A percentile compares a stretch with the other conserved stretches of the same genome.
Conservation (phyloP, 371 early-diverging fungal genomes). For the Capillidium rhysosporum region DNA sequence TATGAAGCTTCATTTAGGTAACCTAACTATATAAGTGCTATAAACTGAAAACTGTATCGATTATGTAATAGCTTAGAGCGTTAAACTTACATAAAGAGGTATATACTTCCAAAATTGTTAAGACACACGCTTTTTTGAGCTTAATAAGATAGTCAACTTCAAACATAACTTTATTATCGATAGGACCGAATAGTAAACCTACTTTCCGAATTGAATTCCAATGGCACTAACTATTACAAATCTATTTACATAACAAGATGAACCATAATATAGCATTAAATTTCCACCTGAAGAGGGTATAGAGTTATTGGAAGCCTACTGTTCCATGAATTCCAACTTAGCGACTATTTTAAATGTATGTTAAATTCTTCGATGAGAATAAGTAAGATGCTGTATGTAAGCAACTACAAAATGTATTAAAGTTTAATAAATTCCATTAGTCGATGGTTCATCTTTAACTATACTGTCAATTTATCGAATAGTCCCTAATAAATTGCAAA, state of each 20-base stretch:
- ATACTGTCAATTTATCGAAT: conserved; percentile 68
- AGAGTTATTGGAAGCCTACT: conserved; percentile 29
- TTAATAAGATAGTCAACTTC: conserved; percentile 51
- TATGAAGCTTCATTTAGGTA: conserved; percentile 52
- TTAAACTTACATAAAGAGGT: conserved; percentile 55
- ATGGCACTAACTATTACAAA: conserved; percentile 19
- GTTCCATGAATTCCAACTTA: conserved; percentile 47
- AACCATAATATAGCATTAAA: conserved; percentile 9
- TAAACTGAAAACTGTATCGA: conserved; percentile 18
- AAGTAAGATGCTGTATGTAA: conserved; percentile 26
- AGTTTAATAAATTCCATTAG: conserved; percentile 31
- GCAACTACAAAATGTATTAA: conserved; percentile 26
- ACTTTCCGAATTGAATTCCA: conserved; percentile 48
- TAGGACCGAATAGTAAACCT: conserved; percentile 39
- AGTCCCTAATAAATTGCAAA: conserved; percentile 30
- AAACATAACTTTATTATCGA: conserved; percentile 27
- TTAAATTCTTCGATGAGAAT: conserved; percentile 82
- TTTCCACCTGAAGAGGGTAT: conserved; percentile 82
- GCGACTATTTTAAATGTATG: conserved; percentile 45
- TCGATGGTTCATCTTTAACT: conserved; percentile 61
- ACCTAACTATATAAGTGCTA: conserved; percentile 33
- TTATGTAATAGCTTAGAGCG: conserved; percentile 74
- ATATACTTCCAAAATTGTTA: conserved; percentile 31
- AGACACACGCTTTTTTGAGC: conserved; percentile 67
- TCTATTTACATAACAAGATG: neutral